Base-by-base conservation (phyloP, 1,139 yeast genomes). In the Saccharomyces uvarum region DNA sequence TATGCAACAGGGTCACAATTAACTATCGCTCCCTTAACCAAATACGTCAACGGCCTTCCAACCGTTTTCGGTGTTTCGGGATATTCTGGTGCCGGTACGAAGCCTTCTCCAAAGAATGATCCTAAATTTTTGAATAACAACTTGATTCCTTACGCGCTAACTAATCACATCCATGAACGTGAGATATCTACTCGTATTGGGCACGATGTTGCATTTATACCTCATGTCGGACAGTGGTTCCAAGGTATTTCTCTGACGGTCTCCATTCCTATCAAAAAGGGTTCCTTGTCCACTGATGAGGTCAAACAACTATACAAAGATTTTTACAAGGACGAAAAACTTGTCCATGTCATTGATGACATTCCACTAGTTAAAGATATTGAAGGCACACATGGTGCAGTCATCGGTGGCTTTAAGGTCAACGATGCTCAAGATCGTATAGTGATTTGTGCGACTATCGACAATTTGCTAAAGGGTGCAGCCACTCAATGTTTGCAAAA, bases 211-310 rank as follows among this genome's bases (percentile, higher is more conserved):
- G 93, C 96, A 2, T 93, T 93, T 72, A 83, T 88, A 63, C 99
- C 99, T 26, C 99, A 93, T 68, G 99, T 93, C 56, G 99, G 97
- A 2, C 96, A 88, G 72, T 93, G 99, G 99, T 93, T 95, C 82
- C 98, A 93, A 75, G 99, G 99, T 63, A 93, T 93, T 63, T 79
- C 96, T 1, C 88, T 87, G 68, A 93, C 99, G 27, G 86, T 93
- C 58, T 84, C 89, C 53, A 88, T 93, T 58, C 99, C 99, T 53
- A 80, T 93, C 67, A 84, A 82, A 66, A 76, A 77, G 59, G 78
- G 80, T 57, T 80, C 84, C 50, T 75, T 91, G 63, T 79, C 93
- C 8, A 19, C n/a, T 32, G 82, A 96, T 68, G 96, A 89, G 56
- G 81, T 90, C 61, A 82, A 95, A 73, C 82, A 86, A 70, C 74